Evolutionary conservation across 2,329 filamentous ascomycete genomes (phyloP).

Genomic region (Sporothrix brunneoviolacea): DNA sequence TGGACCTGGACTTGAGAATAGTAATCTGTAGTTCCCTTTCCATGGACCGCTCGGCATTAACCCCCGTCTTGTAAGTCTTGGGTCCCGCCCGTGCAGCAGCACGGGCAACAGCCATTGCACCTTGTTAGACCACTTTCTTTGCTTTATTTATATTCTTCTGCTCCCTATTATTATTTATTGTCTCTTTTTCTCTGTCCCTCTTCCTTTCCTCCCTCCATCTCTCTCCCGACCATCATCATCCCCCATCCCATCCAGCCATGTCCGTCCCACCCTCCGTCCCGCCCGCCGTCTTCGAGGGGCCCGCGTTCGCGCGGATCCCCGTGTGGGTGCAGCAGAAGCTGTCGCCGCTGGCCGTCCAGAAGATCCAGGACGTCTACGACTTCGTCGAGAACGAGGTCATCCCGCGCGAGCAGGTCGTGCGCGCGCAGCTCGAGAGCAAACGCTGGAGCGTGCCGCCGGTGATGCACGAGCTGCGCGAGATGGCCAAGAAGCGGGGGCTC

Average conservation of each 20-base stretch:
- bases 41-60: neutral
- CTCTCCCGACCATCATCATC: neutral
- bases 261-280: constrained; percentile 63
- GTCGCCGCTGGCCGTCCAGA: constrained; percentile 21
- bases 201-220: too few relatives aligned
- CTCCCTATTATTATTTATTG: neutral
- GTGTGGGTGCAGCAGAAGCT: constrained; percentile 58
- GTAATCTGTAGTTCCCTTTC: too few relatives aligned
- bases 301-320: constrained; percentile 66
- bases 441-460: constrained; percentile 48
- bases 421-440: constrained; percentile 82
- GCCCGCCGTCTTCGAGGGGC: constrained; percentile 71
- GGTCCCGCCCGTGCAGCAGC: neutral
- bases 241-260: constrained; percentile 2
- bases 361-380: constrained; percentile 31
- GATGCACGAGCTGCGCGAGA: constrained; percentile 34
- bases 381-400: constrained; percentile 38
- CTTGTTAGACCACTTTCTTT: too few relatives aligned
- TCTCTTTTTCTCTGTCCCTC: neutral
- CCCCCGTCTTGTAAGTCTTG: neutral
- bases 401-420: constrained; percentile 62
- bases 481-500: constrained; percentile 61
- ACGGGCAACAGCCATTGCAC: neutral
- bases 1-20: too few relatives aligned
- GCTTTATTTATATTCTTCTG: neutral